Evolutionary conservation across 192 early-diverging fungal genomes (phyloP).

Genomic region (Chytriomyces sp.): DNA sequence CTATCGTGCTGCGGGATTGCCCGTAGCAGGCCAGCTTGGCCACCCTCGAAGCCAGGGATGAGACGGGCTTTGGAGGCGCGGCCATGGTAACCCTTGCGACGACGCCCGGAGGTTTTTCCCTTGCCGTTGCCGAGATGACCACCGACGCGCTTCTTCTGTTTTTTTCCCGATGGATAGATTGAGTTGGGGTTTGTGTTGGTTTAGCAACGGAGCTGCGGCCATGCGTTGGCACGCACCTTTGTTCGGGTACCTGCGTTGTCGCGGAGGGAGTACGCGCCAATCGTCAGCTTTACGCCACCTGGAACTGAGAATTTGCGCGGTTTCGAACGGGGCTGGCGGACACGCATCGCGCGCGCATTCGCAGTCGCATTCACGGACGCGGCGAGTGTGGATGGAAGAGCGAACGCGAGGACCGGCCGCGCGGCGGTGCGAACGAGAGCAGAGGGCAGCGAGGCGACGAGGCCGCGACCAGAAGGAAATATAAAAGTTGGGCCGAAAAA

Average conservation of each 20-base stretch:
- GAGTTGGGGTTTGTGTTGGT: background rate
- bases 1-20: slow-evolving; percentile 85
- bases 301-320: slow-evolving; percentile 7
- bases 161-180: slow-evolving; percentile 1
- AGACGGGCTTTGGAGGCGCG: slow-evolving; percentile 76
- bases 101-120: slow-evolving; percentile 87
- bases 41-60: slow-evolving; percentile 87
- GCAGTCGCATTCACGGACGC: background rate
- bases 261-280: slow-evolving; percentile 18
- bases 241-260: slow-evolving; percentile 45
- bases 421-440: too few species aligned
- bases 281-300: background rate
- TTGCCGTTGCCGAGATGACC: slow-evolving; percentile 79
- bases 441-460: too few species aligned
- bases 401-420: too few species aligned
- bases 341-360: slow-evolving; percentile 5
- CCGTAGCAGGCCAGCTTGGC: slow-evolving; percentile 82
- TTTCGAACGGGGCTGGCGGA: slow-evolving; percentile 10
- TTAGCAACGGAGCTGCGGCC: background rate
- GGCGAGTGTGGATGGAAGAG: background rate
- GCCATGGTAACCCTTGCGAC: slow-evolving; percentile 89
- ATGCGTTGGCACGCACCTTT: slow-evolving; percentile 31
- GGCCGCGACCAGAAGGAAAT: background rate
- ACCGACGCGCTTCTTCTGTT: slow-evolving; percentile 37
- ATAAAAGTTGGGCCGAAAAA: slow-evolving; percentile 6